Base-by-base conservation (phyloP, 768 basidiomycete genomes). In the Boletellus sp. region DNA sequence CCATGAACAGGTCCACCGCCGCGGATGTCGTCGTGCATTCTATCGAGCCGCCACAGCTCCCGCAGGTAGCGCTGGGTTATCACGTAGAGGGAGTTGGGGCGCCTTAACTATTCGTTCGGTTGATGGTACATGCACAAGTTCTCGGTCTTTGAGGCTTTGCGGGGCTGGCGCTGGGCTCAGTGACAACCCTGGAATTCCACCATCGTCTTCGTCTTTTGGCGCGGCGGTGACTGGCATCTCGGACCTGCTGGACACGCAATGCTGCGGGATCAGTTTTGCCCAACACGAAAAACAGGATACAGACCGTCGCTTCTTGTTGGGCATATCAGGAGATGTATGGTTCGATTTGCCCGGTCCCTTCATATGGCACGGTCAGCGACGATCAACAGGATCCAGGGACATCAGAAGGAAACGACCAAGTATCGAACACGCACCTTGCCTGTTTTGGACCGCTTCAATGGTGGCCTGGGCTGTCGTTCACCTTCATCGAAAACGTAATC, bases 251-350 rank as follows among this genome's bases (percentile, higher is more conserved):
- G 61, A 59, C 61, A 62, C 54, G 57, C 54, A 61, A 55, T 52
- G 55, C 60, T 61, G 67, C 56, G 63, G 60, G 51, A 53, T 64
- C 59, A 69, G 62, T 53, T 54, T 47, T 51, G 43, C 45, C 34
- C 48, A 26, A n/a, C 3, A 24, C 13, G 23, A 31, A 50, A 31
- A 31, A 47, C 55, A 61, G 64, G 61, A 59, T 60, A 83, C 83
- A 72, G 73, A 88, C 86, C 85, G 84, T 80, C 80, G 79, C 66
- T 84, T 85, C 76, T 89, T 89, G 62, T 84, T 84, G n/a, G 87
- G 86, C 70, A 81, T 72, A 52, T 88, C 85, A 10, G 84, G 78
- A 6, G 84, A 82, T 5, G 77, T 70, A 53, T 84, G 76, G 54
- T 69, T 76, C 28, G 83, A 78, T 60, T 85, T 87, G 59, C 80